Evolutionary conservation across 2,329 filamentous ascomycete species (phyloP).

Genomic region (Xylaria sp.): DNA sequence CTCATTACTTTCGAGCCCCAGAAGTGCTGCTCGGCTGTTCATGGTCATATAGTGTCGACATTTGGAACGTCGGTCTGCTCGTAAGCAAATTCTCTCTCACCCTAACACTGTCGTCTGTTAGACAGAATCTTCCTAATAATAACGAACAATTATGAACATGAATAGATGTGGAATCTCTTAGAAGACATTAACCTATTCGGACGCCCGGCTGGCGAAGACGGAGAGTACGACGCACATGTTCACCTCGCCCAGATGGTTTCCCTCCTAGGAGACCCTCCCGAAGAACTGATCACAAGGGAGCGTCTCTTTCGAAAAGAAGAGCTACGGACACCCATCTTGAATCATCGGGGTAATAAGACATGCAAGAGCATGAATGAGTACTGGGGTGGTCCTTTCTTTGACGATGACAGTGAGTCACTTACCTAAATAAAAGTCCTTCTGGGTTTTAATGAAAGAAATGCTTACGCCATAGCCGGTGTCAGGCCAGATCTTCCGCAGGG

Average conservation of each 20-base stretch:
- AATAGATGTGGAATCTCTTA: neutral
- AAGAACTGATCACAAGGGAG: neutral
- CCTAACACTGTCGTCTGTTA: too few relatives aligned
- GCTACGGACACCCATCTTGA: neutral
- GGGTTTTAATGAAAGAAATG: neutral
- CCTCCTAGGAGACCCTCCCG: neutral
- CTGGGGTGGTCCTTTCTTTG: slow-evolving; percentile 1
- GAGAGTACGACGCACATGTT: too few relatives aligned
- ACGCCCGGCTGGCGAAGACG: neutral
- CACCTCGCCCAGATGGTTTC: too few relatives aligned
- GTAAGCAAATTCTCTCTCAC: neutral
- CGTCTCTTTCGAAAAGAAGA: neutral
- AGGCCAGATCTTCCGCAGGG: neutral
- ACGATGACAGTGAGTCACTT: neutral
- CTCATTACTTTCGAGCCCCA: neutral
- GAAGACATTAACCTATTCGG: neutral
- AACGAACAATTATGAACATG: too few relatives aligned
- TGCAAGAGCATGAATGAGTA: slow-evolving; percentile 3
- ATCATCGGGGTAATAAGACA: neutral
- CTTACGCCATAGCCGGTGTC: too few relatives aligned
- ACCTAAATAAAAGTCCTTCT: too few relatives aligned
- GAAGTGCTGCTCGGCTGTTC: neutral
- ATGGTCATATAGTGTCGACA: neutral
- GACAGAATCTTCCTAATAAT: too few relatives aligned
- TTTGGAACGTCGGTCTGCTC: neutral